Evolutionary conservation across 2,329 filamentous ascomycete species (phyloP).

Genomic region (Ascochyta koolunga): DNA sequence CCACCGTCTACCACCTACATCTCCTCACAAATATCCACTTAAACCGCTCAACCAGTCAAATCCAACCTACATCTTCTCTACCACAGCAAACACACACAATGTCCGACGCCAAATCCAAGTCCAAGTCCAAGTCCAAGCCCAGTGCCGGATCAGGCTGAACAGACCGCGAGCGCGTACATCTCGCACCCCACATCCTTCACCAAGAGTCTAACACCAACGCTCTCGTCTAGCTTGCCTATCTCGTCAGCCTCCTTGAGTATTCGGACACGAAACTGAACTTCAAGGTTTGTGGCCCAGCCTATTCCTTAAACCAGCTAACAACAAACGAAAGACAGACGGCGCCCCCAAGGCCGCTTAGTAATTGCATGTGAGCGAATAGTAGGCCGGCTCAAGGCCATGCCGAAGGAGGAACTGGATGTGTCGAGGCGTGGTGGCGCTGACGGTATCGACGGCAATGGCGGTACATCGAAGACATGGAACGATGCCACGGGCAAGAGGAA

Average conservation of each 20-base stretch:
- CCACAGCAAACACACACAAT: constrained; percentile 7
- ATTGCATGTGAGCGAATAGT: constrained; percentile 34
- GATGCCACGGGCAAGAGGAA: too few species aligned
- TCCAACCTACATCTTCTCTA: background rate
- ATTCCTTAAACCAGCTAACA: too few species aligned
- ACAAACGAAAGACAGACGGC: too few species aligned
- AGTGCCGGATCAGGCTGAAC: constrained; percentile 9
- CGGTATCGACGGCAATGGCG: too few species aligned
- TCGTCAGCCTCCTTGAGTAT: constrained; percentile 20
- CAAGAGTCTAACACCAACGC: background rate
- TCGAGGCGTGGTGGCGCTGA: constrained; percentile 19
- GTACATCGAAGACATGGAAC: too few species aligned
- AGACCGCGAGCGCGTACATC: constrained; percentile 22
- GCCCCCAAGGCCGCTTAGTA: constrained; percentile 17
- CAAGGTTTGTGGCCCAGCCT: too few species aligned
- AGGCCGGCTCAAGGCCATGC: constrained; percentile 21
- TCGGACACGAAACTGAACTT: constrained; percentile 17
- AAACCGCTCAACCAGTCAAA: too few species aligned
- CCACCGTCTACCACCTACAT: background rate
- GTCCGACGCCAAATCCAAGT: constrained; percentile 19
- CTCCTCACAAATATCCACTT: background rate
- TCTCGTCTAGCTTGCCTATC: constrained; percentile 15
- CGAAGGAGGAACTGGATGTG: constrained; percentile 26
- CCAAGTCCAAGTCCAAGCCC: too few species aligned
- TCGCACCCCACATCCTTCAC: background rate